A percentile compares a stretch with the other conserved stretches of the same genome.
phyloP scores from a whole-genome alignment of 495 filamentous ascomycete genomes.

The Penicillium cataractarum region DNA sequence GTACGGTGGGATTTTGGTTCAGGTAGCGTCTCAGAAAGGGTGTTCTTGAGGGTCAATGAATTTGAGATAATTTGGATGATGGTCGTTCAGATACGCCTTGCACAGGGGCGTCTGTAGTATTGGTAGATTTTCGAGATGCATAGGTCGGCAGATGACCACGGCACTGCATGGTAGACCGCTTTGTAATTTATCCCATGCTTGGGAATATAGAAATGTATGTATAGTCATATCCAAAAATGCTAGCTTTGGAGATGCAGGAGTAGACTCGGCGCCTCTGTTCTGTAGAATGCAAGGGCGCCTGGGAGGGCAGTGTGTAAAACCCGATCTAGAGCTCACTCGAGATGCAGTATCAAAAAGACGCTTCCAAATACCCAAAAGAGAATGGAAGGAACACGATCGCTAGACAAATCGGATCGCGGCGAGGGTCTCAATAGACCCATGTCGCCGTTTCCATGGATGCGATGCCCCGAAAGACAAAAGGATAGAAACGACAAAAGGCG shows the following conservation, averaged over 20 bases:
- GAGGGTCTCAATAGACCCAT: conserved; percentile 24
- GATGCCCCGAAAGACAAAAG: conserved; percentile 12
- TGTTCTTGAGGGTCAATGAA: too few species aligned
- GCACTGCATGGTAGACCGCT: not conserved
- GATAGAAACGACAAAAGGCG: conserved; percentile 6
- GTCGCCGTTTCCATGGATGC: conserved; percentile 17
- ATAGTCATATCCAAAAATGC: conserved; percentile 13
- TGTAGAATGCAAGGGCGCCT: not conserved
- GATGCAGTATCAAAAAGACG: conserved; percentile 25
- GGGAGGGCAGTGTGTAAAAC: not conserved
- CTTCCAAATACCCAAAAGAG: conserved; percentile 3
- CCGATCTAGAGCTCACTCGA: conserved; percentile 2
- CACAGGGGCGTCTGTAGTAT: not conserved
- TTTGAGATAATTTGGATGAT: not conserved
- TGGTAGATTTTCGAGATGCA: not conserved
- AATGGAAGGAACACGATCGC: conserved; percentile 22
- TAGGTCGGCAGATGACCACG: not conserved
- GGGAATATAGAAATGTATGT: conserved; percentile 12
- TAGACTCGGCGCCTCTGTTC: not conserved
- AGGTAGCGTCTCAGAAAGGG: not conserved
- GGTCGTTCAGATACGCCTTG: not conserved
- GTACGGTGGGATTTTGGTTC: not conserved
- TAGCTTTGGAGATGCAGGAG: conserved; percentile 9
- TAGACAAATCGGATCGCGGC: conserved; percentile 22
- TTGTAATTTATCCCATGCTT: not conserved